Evolutionary conservation across 2,329 filamentous ascomycete species (phyloP).

Genomic region (Bisporella sp.): DNA sequence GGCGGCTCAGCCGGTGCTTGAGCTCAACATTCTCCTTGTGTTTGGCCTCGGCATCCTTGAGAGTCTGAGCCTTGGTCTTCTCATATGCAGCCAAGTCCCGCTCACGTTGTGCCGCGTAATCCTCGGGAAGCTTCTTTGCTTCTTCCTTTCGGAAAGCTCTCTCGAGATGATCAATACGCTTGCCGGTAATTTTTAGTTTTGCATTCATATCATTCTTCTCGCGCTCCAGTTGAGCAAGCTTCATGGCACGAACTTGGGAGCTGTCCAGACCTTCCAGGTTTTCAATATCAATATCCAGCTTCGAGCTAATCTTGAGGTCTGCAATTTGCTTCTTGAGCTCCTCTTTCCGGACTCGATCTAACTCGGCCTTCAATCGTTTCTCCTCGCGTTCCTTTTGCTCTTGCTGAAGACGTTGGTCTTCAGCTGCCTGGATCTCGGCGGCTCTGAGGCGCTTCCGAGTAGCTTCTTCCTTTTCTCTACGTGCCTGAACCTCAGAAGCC

Average conservation of each 20-base stretch:
- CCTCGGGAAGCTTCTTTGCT: conserved; percentile 78
- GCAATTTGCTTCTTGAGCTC: conserved; percentile 89
- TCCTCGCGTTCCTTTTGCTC: conserved; percentile 89
- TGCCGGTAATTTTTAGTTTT: conserved; percentile 83
- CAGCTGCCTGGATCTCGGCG: conserved; percentile 82
- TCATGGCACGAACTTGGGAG: conserved; percentile 86
- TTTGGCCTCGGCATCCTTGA: conserved; percentile 76
- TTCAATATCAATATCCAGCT: conserved; percentile 65
- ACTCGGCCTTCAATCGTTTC: conserved; percentile 78
- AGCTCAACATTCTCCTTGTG: conserved; percentile 89
- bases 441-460: conserved; percentile 79
- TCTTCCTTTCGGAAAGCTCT: conserved; percentile 96
- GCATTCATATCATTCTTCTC: conserved; percentile 97
- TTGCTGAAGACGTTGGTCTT: conserved; percentile 80
- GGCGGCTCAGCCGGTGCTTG: conserved; percentile 82
- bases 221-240: conserved; percentile 90
- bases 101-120: conserved; percentile 79
- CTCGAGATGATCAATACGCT: conserved; percentile 95
- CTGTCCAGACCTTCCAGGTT: conserved; percentile 83
- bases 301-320: conserved; percentile 80
- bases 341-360: conserved; percentile 83
- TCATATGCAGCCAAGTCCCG: conserved; percentile 76
- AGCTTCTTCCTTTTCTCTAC: conserved; percentile 88
- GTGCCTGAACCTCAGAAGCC: conserved; percentile 80
- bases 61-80: conserved; percentile 65